Conservation (phyloP, 108 stramenopile species). For the Cyclotella baltica region DNA sequence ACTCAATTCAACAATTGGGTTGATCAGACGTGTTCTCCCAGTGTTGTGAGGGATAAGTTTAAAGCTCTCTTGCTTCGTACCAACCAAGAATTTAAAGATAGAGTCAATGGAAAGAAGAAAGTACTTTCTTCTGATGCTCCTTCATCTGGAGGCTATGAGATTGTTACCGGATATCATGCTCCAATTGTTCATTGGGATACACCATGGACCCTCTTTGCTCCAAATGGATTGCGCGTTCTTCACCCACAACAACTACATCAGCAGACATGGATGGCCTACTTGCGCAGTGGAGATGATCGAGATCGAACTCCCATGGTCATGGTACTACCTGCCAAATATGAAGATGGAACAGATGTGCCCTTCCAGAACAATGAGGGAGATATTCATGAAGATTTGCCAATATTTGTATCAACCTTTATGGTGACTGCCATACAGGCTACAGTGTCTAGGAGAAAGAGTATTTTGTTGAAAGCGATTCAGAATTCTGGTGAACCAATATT, state of each 20-base stretch:
- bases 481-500: background rate
- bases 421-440: background rate
- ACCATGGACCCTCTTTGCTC: background rate
- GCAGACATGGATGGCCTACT: background rate
- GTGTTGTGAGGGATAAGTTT: background rate
- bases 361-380: background rate
- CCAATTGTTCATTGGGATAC: background rate
- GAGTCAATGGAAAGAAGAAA: background rate
- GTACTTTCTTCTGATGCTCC: background rate
- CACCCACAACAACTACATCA: background rate
- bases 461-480: background rate
- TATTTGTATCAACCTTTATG: background rate
- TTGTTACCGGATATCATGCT: background rate
- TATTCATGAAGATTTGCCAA: background rate
- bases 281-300: background rate
- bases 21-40: background rate
- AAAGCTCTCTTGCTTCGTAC: background rate
- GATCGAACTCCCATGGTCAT: background rate
- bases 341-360: background rate
- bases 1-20: background rate
- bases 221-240: background rate
- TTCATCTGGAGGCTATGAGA: background rate
- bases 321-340: background rate
- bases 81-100: background rate
- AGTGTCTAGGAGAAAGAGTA: conserved; percentile 4